phyloP scores from a whole-genome alignment of 2,329 filamentous ascomycete genomes.

The Ceratocystis diversiconidia region DNA sequence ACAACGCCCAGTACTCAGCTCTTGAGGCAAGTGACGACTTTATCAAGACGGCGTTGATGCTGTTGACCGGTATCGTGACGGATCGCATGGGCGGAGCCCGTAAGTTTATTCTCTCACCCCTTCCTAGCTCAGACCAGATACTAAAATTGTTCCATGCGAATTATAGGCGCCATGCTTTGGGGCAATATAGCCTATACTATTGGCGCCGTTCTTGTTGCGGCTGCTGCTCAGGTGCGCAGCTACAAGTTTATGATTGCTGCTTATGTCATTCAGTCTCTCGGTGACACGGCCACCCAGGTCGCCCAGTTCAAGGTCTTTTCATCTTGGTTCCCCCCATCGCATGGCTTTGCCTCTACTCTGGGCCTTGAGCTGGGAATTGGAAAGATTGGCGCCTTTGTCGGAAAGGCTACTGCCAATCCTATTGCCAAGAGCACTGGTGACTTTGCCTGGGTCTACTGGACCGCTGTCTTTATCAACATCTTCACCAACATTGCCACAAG shows the following conservation, averaged over 20 bases:
- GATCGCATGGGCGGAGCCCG: slow-evolving; percentile 45
- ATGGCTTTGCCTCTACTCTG: slow-evolving; percentile 47
- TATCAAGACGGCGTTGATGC: slow-evolving; percentile 43
- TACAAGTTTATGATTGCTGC: slow-evolving; percentile 48
- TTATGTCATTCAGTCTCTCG: slow-evolving; percentile 39
- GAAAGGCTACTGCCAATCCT: slow-evolving; percentile 45
- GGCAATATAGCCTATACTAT: slow-evolving; percentile 46
- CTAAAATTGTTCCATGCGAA: neutral
- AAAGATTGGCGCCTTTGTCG: slow-evolving; percentile 47
- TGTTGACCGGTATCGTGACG: slow-evolving; percentile 40
- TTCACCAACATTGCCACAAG: slow-evolving; percentile 44
- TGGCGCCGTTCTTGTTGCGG: slow-evolving; percentile 45
- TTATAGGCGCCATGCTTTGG: slow-evolving; percentile 38
- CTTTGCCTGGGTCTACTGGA: slow-evolving; percentile 50
- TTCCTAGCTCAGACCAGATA: neutral
- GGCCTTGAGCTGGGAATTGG: slow-evolving; percentile 46
- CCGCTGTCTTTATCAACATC: slow-evolving; percentile 47
- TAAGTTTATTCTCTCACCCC: slow-evolving; percentile 20
- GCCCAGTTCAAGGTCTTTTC: slow-evolving; percentile 53
- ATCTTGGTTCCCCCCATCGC: slow-evolving; percentile 47
- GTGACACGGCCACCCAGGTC: slow-evolving; percentile 50
- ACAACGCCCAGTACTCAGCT: slow-evolving; percentile 44
- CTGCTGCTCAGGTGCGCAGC: slow-evolving; percentile 39
- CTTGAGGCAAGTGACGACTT: slow-evolving; percentile 48
- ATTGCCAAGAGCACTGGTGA: slow-evolving; percentile 43